Evolutionary conservation across 2,329 filamentous ascomycete genomes (phyloP), one percentile per base, ranked within the genome.

Genomic region (Fusarium domesticum): DNA sequence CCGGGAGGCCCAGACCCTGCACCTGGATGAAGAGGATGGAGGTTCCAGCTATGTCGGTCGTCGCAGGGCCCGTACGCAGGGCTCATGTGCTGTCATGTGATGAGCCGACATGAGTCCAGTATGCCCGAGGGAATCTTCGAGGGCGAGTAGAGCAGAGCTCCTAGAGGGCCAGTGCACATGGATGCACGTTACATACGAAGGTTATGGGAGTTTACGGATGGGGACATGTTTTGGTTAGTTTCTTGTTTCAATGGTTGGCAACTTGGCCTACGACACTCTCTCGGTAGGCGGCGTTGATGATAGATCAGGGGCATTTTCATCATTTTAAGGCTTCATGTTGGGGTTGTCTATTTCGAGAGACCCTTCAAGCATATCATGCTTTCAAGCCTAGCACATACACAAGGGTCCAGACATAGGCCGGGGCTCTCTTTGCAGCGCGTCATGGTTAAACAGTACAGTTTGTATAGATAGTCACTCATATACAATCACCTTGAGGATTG

Each of bases 21-120:
- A 93, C 67, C 83, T 86, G 36, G 82, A 89, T 56, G 90, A 96
- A 63, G 87, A 90, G 53, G 87, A 87, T 35, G 85, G 80, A 11
- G 81, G 70, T 5, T 53, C 67, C n/a, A 70, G 71, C 6, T 71
- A 70, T 17, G 73, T 69, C 5, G 73, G 78, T 18, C 75, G 82
- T 30, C 75, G 82, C 47, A 75, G 81, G 45, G 83, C 84, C 14
- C 75, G 84, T 56, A 87, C 83, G 30, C 73, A 81, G 65, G 80
- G 50, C n/a, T 67, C 72, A 19, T 87, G 84, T 64, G 60, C 66
- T 34, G 71, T 87, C 44, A 87, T 87, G 84, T 87, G 70, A 81
- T 32, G 20, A 15, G 17, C 16, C n/a, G 18, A 38, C 19, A 38
- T 19, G 30, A 38, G 37, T 39, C 30, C 14, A 18, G 15, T 10